Conservation (phyloP, 768 basidiomycete genomes). For the Hericium rajendrae region DNA sequence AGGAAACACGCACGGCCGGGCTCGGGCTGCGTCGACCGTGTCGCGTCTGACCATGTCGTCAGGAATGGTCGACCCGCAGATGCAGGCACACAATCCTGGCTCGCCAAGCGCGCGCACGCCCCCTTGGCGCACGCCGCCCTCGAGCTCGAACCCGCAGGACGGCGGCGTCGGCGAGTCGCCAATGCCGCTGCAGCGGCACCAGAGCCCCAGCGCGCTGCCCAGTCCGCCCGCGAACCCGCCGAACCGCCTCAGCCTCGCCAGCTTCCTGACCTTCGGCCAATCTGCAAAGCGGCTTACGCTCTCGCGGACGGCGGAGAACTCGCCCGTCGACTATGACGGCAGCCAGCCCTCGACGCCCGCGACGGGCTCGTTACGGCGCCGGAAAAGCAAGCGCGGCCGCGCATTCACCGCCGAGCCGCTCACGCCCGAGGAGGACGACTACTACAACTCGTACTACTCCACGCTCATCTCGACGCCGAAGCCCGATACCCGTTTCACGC, state of each 20-base stretch:
- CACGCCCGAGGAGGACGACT: slow-evolving; percentile 31
- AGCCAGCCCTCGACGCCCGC: not conserved
- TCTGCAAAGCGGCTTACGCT: slow-evolving; percentile 5
- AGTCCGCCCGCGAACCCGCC: slow-evolving; percentile 14
- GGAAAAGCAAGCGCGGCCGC: not conserved
- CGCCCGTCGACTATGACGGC: not conserved
- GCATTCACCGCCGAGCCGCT: not conserved
- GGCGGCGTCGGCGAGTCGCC: slow-evolving; percentile 67
- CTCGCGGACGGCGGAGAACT: not conserved
- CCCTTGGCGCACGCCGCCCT: slow-evolving; percentile 18
- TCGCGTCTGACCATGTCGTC: not conserved
- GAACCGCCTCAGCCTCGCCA: slow-evolving; percentile 43
- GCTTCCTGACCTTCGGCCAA: slow-evolving; percentile 39
- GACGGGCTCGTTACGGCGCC: slow-evolving; percentile 6
- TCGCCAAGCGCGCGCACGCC: slow-evolving; percentile 16
- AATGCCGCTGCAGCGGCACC: slow-evolving; percentile 20
- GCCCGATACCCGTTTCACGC: slow-evolving; percentile 3
- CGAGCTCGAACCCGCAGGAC: slow-evolving; percentile 16
- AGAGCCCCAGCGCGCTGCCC: slow-evolving; percentile 5
- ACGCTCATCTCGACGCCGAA: slow-evolving; percentile 10
- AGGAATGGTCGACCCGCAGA: not conserved
- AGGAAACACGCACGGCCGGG: slow-evolving; percentile 9
- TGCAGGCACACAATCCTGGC: not conserved
- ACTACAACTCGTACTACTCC: slow-evolving; percentile 43
- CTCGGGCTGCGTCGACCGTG: not conserved